These are phyloP conservation scores for Sinapis alba DNA, from an alignment of 441 rosid species.

Conservation along the genomic window DNA sequence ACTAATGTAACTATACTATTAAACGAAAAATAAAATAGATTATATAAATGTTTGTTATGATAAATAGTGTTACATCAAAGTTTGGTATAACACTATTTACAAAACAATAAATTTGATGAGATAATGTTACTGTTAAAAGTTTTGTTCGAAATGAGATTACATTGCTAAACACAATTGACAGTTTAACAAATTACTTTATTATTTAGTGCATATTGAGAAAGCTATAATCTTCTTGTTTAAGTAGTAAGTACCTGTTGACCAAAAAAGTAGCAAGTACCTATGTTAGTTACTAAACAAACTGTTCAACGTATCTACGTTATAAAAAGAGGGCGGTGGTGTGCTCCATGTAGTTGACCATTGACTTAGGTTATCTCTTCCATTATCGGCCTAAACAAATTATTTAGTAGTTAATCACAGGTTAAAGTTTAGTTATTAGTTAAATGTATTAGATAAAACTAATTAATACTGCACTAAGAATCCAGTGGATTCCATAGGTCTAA, in stretches of 20 bases:
- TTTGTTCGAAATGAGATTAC: no score
- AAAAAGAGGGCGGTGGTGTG: constrained; percentile 24
- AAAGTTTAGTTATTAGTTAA: not conserved
- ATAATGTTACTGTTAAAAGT: not conserved
- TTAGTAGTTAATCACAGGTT: constrained; percentile 11
- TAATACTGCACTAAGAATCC: constrained; percentile 24
- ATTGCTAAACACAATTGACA: not conserved
- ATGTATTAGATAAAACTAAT: not conserved
- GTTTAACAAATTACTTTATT: not conserved
- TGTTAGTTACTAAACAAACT: not conserved
- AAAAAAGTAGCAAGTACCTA: not conserved
- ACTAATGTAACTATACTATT: no score
- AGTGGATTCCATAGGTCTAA: constrained; percentile 28
- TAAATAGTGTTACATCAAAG: not conserved
- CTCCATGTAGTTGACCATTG: constrained; percentile 48
- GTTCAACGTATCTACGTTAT: not conserved
- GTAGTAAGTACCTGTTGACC: not conserved
- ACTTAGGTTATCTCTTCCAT: constrained; percentile 15
- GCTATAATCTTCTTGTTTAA: not conserved
- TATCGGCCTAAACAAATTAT: constrained; percentile 3
- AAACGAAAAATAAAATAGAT: no score
- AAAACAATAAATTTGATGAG: not conserved
- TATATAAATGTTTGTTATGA: no score
- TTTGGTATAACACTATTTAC: no score
- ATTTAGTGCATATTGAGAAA: not conserved